These are phyloP conservation scores for Huntiella moniliformis DNA, from an alignment of 2,329 filamentous ascomycete species.

Conservation along the genomic window DNA sequence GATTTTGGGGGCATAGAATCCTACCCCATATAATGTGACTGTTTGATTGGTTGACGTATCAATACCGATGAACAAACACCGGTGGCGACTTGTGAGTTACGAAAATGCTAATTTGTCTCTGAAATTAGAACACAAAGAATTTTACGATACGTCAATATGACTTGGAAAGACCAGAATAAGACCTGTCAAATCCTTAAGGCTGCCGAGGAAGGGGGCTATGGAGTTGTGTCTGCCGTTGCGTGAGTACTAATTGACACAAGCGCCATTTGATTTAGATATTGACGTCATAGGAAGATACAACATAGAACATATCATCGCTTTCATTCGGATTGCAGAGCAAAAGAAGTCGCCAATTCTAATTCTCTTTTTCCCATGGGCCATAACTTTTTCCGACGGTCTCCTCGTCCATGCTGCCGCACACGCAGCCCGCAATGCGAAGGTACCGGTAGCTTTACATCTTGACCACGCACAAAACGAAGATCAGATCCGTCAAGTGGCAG, in stretches of 20 bases:
- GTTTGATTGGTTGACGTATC: too few relatives aligned
- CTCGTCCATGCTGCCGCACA: constrained; percentile 27
- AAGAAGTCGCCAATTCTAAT: constrained; percentile 48
- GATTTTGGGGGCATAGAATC: too few relatives aligned
- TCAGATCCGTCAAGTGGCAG: constrained; percentile 36
- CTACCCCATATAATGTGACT: too few relatives aligned
- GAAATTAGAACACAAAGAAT: too few relatives aligned
- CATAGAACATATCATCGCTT: constrained; percentile 50
- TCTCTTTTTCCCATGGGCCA: constrained; percentile 48
- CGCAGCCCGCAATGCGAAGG: constrained; percentile 33
- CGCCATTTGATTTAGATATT: background rate
- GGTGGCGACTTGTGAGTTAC: too few relatives aligned
- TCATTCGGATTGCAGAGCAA: constrained; percentile 47
- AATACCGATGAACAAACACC: too few relatives aligned
- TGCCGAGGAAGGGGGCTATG: constrained; percentile 35
- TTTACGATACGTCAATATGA: background rate
- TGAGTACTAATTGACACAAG: background rate
- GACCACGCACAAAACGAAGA: constrained; percentile 46
- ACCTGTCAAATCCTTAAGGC: constrained; percentile 28
- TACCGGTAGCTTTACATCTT: constrained; percentile 44
- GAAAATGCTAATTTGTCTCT: too few relatives aligned
- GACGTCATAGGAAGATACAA: constrained; percentile 26
- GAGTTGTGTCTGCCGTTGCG: constrained; percentile 33
- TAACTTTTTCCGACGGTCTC: background rate
- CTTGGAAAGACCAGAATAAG: constrained; percentile 13